Base-by-base conservation (phyloP, 306 rosid species). In the Coriaria nepalensis region DNA sequence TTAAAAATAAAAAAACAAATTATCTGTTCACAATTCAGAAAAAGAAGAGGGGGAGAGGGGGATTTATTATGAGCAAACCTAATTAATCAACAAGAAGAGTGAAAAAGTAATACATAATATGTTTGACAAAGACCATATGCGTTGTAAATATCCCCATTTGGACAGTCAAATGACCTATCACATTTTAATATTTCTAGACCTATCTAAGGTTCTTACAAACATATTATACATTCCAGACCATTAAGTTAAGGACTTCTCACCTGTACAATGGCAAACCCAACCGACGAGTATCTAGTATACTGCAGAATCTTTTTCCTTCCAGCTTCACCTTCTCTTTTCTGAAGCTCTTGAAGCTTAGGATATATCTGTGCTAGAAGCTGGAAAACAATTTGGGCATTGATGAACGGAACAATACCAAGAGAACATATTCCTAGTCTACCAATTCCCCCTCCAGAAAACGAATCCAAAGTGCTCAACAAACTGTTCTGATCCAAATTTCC, bases 371-470 rank as follows among this genome's bases (percentile, higher is more conserved):
- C 88, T 49, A 88, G 95, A 68, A 88, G 95, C 74, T 88, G 97
- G 77, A 88, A 88, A 58, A 88, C 97, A 60, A 88, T 88, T 50
- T 72, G 80, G 32, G 97, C 97, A 49, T 88, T 88, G 73, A 88
- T 88, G 75, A 83, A 88, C 35, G 96, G 95, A 64, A 88, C 93
- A 49, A 88, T 81, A 43, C 96, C 95, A 50, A 88, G 90, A 34
- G 96, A 88, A 53, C 97, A 88, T 57, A 88, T 66, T 39, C 93
- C 97, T 34, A 88, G 81, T 68, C 97, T 81, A 47, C 97, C 97
- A 60, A 88, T 81, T 44, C 97, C 97, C 42, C 97, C 95, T 40
- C 97, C 95, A 62, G 97, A 88, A 76, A 88, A 88, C 8, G 97
- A 76, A 69, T 88, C 97, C 55, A 88, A 59, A 52, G 95, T 88